A percentile compares a stretch with the other conserved stretches of the same genome.
Conservation (phyloP, 805 yeast genomes). For the Cyberlindnera veronae region DNA sequence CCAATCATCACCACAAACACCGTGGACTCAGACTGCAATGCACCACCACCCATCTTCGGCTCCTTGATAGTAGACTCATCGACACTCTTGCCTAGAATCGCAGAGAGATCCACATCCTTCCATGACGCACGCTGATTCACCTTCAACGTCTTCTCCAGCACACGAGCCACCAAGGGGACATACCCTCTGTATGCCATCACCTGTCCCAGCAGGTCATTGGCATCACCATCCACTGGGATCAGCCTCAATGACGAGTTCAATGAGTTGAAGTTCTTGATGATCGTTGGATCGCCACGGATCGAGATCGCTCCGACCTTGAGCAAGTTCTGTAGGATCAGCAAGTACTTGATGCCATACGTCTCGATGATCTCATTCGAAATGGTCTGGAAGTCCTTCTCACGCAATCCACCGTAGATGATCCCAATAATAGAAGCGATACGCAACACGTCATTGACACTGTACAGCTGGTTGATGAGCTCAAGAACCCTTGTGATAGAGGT, state of each 20-base stretch:
- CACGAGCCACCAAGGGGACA: conserved; percentile 69
- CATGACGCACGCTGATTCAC: conserved; percentile 30
- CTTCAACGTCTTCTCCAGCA: conserved; percentile 65
- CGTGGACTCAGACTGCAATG: conserved; percentile 19
- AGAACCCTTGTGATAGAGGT: conserved; percentile 35
- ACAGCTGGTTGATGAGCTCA: conserved; percentile 47
- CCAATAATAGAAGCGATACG: conserved; percentile 57
- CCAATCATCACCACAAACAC: conserved; percentile 64
- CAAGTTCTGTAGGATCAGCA: conserved; percentile 46
- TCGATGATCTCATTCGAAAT: conserved; percentile 55
- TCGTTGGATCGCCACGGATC: conserved; percentile 30
- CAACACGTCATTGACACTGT: conserved; percentile 34
- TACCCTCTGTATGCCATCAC: conserved; percentile 60
- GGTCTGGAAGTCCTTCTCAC: conserved; percentile 55
- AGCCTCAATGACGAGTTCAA: conserved; percentile 30
- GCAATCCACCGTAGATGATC: conserved; percentile 63
- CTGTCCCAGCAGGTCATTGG: conserved; percentile 7
- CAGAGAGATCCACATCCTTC: conserved; percentile 37
- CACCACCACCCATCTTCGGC: conserved; percentile 20
- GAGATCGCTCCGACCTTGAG: conserved; percentile 42
- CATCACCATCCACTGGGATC: conserved; percentile 36
- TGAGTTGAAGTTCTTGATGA: conserved; percentile 33
- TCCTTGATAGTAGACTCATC: conserved; percentile 22
- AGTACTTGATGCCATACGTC: conserved; percentile 58
- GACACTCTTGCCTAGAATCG: conserved; percentile 33